These are phyloP conservation scores for Brassica balearica DNA, from an alignment of 441 rosid species.

Conservation along the genomic window DNA sequence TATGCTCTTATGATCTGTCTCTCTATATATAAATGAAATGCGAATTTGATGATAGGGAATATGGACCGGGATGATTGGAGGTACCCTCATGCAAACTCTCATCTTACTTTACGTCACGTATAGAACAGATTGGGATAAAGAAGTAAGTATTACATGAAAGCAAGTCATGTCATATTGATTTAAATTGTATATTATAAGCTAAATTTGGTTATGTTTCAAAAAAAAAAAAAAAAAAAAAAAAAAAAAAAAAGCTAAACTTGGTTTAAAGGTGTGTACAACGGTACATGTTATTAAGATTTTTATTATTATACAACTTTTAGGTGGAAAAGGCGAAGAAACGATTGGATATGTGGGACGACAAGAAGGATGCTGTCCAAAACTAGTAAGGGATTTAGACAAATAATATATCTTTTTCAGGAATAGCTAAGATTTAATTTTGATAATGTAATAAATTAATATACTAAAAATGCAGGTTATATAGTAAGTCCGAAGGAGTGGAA, in stretches of 20 bases:
- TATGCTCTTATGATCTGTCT: neutral
- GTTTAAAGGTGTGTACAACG: neutral
- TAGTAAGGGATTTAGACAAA: neutral
- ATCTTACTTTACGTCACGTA: conserved; percentile 60
- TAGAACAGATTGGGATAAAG: conserved; percentile 65
- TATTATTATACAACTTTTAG: conserved; percentile 29
- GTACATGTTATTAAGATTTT: neutral
- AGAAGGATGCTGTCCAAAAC: conserved; percentile 31
- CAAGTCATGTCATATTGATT: neutral
- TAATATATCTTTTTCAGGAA: neutral
- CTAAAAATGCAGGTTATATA: neutral
- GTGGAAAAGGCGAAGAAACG: conserved; percentile 52
- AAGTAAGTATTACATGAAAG: conserved; percentile 46
- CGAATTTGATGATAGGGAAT: conserved; percentile 56
- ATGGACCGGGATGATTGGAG: conserved; percentile 80
- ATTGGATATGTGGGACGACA: conserved; percentile 55
- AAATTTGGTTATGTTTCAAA: too few relatives aligned
- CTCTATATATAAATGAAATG: neutral
- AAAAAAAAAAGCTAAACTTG: neutral
- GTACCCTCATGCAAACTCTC: conserved; percentile 61
- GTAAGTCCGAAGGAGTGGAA: neutral
- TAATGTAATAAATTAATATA: neutral
- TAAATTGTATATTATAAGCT: neutral
- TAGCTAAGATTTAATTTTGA: neutral
- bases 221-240: too few relatives aligned